Conservation (phyloP, 306 rosid genomes). For the Lathyrus sativus region DNA sequence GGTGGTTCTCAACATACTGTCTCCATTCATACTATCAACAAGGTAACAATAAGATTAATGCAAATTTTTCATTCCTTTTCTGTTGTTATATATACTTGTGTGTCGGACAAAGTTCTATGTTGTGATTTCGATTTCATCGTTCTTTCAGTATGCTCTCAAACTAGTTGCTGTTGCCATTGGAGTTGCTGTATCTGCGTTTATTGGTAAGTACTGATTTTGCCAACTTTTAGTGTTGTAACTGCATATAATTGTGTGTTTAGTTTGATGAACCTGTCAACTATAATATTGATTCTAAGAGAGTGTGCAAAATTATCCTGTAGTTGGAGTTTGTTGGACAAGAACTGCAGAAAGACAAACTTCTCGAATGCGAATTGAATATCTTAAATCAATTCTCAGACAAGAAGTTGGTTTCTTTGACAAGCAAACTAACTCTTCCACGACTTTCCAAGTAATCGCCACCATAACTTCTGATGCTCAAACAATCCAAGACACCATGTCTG, state of each 20-base stretch:
- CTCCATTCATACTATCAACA: slow-evolving; percentile 45
- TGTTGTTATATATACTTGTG: not conserved
- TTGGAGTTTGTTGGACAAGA: slow-evolving; percentile 82
- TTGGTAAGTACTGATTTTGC: slow-evolving; percentile 44
- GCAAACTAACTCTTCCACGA: slow-evolving; percentile 53
- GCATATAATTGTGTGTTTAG: too few relatives aligned
- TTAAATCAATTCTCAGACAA: slow-evolving; percentile 66
- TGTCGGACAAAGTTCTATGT: not conserved
- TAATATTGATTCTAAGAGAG: slow-evolving; percentile 21
- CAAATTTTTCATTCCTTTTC: not conserved
- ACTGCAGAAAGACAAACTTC: slow-evolving; percentile 82
- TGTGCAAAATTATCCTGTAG: slow-evolving; percentile 42
- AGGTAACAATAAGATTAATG: slow-evolving; percentile 41
- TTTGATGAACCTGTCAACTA: slow-evolving; percentile 4
- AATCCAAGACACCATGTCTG: slow-evolving; percentile 70
- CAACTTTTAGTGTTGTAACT: too few relatives aligned
- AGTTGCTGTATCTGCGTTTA: slow-evolving; percentile 65
- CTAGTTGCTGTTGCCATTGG: slow-evolving; percentile 58
- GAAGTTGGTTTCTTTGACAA: slow-evolving; percentile 76
- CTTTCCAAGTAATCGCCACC: slow-evolving; percentile 70
- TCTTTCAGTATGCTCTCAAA: slow-evolving; percentile 58
- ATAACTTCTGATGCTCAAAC: slow-evolving; percentile 74
- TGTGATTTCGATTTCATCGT: slow-evolving; percentile 15
- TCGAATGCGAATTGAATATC: slow-evolving; percentile 64
- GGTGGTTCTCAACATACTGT: slow-evolving; percentile 38